Evolutionary conservation across 495 filamentous ascomycete genomes (phyloP), one percentile per base, ranked within the genome.

Genomic region (Aspergillus incahuasiensis): DNA sequence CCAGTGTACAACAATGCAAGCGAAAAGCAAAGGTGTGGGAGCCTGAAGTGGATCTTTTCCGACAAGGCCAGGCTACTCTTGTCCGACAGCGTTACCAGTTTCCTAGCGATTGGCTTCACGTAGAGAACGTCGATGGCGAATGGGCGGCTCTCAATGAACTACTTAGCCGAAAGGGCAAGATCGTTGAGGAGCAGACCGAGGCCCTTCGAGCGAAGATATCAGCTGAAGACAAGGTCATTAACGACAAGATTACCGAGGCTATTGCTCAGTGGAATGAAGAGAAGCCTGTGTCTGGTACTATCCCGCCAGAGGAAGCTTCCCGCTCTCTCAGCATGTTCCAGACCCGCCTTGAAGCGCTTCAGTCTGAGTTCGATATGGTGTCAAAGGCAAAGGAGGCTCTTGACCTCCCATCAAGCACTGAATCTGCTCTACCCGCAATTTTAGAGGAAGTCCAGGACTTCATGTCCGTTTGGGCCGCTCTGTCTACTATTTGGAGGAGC

Each of bases 371-470:
- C 44, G 86, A 92, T 52, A 96, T 96, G 89, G 91, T 99, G 9
- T 86, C 88, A 15, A 95, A 89, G 67, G 94, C 95, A 5, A 97
- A 96, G 66, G 94, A 99, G 65, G 95, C 95, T 0, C 82, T 99
- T 25, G 92, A 97, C 69, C 78, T 99, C 48, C 88, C 92, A 9
- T 80, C 85, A 3, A 87, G 81, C 46, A 73, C 86, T 0, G 89
- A 96, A 54, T 89, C 87, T 24, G 83, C 85, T 9, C 82, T 99
- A 18, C 78, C 82, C 7, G 79, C 85, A 13, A 87, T 97, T 25
- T 77, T 97, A 8, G 94, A 99, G 63, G 94, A 99, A 63, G 94
- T 99, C 2, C 94, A 96, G 42, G 94, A 99, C 68, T 99, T 97
- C 76, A 94, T 92, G 75, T 95, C 92, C 11, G 95, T 99, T 13